These are phyloP conservation scores for Fulvia fulva DNA, from an alignment of 2,329 filamentous ascomycete genomes.

Conservation along the genomic window DNA sequence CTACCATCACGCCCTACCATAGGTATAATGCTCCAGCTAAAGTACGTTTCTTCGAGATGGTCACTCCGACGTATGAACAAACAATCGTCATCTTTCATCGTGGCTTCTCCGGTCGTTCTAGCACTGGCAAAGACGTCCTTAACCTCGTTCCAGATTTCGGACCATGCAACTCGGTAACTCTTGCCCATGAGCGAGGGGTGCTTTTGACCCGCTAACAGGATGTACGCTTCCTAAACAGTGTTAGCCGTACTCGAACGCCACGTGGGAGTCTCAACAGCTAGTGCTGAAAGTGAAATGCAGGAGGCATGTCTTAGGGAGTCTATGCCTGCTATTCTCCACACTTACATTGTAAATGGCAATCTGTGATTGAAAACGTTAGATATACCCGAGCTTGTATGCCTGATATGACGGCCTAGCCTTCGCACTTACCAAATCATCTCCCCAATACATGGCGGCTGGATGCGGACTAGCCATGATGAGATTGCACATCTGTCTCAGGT, in stretches of 20 bases:
- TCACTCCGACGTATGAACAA: slow-evolving; percentile 67
- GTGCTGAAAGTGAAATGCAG: too few relatives aligned
- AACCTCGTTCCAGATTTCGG: slow-evolving; percentile 70
- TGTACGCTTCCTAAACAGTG: slow-evolving; percentile 57
- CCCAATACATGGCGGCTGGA: slow-evolving; percentile 34
- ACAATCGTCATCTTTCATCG: slow-evolving; percentile 79
- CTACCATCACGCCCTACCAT: slow-evolving; percentile 69
- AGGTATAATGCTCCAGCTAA: slow-evolving; percentile 78
- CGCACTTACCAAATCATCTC: slow-evolving; percentile 1
- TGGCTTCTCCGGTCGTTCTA: slow-evolving; percentile 67
- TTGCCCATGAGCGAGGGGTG: slow-evolving; percentile 73
- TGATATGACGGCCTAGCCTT: too few relatives aligned
- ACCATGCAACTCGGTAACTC: slow-evolving; percentile 49
- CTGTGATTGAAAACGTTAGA: too few relatives aligned
- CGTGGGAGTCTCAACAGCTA: too few relatives aligned
- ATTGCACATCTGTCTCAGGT: slow-evolving; percentile 74
- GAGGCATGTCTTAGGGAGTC: too few relatives aligned
- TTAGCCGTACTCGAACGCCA: slow-evolving; percentile 42
- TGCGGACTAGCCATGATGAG: slow-evolving; percentile 76
- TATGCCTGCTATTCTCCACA: too few relatives aligned
- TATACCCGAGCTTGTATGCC: too few relatives aligned
- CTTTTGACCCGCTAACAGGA: slow-evolving; percentile 68
- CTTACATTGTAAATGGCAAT: too few relatives aligned
- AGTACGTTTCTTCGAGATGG: slow-evolving; percentile 74
- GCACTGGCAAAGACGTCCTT: slow-evolving; percentile 66